These are phyloP conservation scores for Penicillium samsonianum DNA, from an alignment of 495 filamentous ascomycete species.

Conservation along the genomic window DNA sequence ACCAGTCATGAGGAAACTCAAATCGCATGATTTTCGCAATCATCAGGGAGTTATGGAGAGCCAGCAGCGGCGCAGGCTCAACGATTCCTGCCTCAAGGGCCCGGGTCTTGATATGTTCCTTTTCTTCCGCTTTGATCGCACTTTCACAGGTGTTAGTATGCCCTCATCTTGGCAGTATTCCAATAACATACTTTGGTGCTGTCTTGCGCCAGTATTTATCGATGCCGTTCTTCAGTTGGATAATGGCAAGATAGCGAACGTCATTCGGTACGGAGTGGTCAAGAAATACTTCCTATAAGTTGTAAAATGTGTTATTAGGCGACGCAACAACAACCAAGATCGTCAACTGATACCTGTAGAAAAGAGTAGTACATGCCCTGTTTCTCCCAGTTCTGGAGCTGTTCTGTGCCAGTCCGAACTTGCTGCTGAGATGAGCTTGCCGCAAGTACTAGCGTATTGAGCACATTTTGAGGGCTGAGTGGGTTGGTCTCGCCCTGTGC, in stretches of 20 bases:
- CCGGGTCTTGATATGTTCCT: slow-evolving; percentile 68
- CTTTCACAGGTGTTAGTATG: slow-evolving; percentile 40
- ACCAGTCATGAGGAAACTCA: slow-evolving; percentile 87
- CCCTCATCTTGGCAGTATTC: background rate
- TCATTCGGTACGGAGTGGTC: slow-evolving; percentile 72
- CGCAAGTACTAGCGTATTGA: slow-evolving; percentile 69
- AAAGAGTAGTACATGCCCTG: slow-evolving; percentile 71
- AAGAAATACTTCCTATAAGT: slow-evolving; percentile 67
- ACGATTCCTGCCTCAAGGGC: slow-evolving; percentile 70
- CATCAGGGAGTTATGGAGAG: slow-evolving; percentile 82
- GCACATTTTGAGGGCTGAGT: slow-evolving; percentile 66
- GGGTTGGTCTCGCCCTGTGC: slow-evolving; percentile 62
- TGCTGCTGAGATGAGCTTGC: slow-evolving; percentile 71
- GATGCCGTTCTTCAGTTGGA: slow-evolving; percentile 93
- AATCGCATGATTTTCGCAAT: slow-evolving; percentile 83
- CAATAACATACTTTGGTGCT: slow-evolving; percentile 54
- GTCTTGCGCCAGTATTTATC: slow-evolving; percentile 90
- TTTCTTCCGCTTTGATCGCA: slow-evolving; percentile 73
- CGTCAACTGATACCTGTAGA: slow-evolving; percentile 61
- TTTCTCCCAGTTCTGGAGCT: slow-evolving; percentile 84
- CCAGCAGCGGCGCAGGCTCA: slow-evolving; percentile 72
- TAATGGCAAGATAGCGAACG: slow-evolving; percentile 84
- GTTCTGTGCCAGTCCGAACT: slow-evolving; percentile 76
- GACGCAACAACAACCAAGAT: slow-evolving; percentile 2
- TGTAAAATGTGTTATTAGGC: slow-evolving; percentile 5